Percentiles rank a stretch among this genome's conserved stretches.
Evolutionary conservation across 2,329 filamentous ascomycete genomes (phyloP).

Genomic region (Onygenales sp.): DNA sequence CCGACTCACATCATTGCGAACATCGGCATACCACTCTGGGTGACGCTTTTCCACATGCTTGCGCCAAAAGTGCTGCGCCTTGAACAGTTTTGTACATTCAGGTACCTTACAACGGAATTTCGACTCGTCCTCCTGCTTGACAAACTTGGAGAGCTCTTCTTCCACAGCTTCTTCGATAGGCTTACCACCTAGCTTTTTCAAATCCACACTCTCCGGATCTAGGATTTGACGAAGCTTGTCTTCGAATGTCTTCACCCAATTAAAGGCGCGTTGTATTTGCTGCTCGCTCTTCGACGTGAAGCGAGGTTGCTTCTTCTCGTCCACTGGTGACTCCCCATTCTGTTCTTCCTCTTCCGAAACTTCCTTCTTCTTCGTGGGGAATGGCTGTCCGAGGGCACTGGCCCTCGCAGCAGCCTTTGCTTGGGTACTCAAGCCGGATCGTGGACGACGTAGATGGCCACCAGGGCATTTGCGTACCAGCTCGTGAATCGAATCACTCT

Average conservation of each 20-base stretch:
- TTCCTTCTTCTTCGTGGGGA: conserved; percentile 71
- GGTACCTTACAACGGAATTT: conserved; percentile 96
- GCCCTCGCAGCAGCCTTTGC: conserved; percentile 79
- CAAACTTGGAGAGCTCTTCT: conserved; percentile 75
- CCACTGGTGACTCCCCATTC: conserved; percentile 54
- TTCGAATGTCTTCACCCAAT: conserved; percentile 98
- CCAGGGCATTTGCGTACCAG: conserved; percentile 91
- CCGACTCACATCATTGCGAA: conserved; percentile 70
- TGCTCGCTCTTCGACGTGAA: conserved; percentile 71
- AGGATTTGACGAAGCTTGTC: conserved; percentile 91
- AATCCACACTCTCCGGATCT: conserved; percentile 77
- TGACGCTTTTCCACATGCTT: conserved; percentile 98
- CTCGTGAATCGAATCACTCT: conserved; percentile 95
- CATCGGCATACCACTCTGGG: conserved; percentile 68
- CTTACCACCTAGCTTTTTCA: conserved; percentile 85
- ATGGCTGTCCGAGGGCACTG: conserved; percentile 71
- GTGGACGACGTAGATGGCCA: conserved; percentile 86
- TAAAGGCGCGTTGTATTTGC: conserved; percentile 88
- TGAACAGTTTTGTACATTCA: conserved; percentile 94
- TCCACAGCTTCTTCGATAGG: conserved; percentile 75
- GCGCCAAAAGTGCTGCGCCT: conserved; percentile 92
- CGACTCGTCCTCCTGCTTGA: conserved; percentile 95
- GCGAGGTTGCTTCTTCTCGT: conserved; percentile 64
- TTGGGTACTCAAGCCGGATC: conserved; percentile 71
- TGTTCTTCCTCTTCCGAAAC: conserved; percentile 50